A percentile compares a stretch with the other conserved stretches of the same genome.
Evolutionary conservation across 2,329 filamentous ascomycete genomes (phyloP).

Genomic region (Fusarium lyarnte): DNA sequence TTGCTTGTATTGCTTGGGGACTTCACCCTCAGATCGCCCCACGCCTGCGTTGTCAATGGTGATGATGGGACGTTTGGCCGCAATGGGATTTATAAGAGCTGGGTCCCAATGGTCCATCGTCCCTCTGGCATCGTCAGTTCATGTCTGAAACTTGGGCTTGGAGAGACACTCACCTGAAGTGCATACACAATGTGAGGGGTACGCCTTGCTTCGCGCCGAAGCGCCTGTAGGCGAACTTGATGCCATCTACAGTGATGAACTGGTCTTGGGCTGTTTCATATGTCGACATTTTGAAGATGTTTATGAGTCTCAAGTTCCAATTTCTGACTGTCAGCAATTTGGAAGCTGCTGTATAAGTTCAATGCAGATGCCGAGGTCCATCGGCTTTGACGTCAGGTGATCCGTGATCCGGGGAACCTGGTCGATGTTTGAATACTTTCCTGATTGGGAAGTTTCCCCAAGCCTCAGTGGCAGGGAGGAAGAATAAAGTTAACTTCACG

Average conservation of each 20-base stretch:
- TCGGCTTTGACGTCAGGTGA: conserved; percentile 27
- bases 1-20: conserved; percentile 46
- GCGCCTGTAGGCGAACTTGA: conserved; percentile 47
- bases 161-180: conserved; percentile 45
- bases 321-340: background rate
- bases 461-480: background rate
- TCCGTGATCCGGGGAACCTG: conserved; percentile 15
- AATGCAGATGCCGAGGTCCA: conserved; percentile 24
- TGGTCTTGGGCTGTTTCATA: conserved; percentile 44
- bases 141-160: background rate
- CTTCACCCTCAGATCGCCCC: conserved; percentile 55
- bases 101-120: conserved; percentile 56
- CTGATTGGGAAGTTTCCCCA: background rate
- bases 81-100: conserved; percentile 56
- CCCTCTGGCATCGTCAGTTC: conserved; percentile 37
- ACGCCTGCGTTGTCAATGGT: conserved; percentile 60
- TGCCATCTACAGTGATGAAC: conserved; percentile 44
- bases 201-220: conserved; percentile 44
- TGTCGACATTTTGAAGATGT: conserved; percentile 40
- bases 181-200: conserved; percentile 47
- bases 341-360: background rate
- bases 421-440: background rate
- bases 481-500: background rate
- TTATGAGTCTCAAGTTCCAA: rapidly evolving
- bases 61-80: conserved; percentile 53